Evolutionary conservation across 225 moss, liverwort and hornwort species (phyloP), one percentile per base, ranked within the genome.

Genomic region (Ulota crispa): DNA sequence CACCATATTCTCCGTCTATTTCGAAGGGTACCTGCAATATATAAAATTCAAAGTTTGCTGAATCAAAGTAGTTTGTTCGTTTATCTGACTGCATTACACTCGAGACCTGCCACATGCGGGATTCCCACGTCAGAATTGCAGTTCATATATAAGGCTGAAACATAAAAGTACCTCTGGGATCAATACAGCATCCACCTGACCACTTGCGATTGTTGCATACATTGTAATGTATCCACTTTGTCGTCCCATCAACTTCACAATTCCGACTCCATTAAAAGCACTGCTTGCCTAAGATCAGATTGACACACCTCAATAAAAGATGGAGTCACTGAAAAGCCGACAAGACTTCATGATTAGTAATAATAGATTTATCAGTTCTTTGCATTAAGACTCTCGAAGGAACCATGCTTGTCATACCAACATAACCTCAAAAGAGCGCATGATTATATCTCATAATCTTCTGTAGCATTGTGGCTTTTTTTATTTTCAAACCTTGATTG

Each of bases 141-240:
- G 0, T 63, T 41, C 8, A 31, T 30, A 54, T 54, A 3, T 30
- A 28, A 62, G 69, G 36, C 20, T 77, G 7, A 5, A 42, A 31
- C 31, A 13, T 20, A 68, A 28, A 21, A 52, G 5, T 63, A 87
- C 96, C 95, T 96, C 95, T 61, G 95, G 97, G 56, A 98, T 98
- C 34, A 98, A 89, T 19, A 94, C 94, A 64, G 73, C 88, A 80
- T 98, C 97, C 6, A 94, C 95, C 85, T 98, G 94, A 32, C 97
- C 97, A 85, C 97, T 98, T 78, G 97, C 95, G 78, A 95, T 88
- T 64, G 97, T 94, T 70, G 97, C 97, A 82, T 98, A 93, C 94
- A 98, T 98, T 34, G 97, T 89, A 67, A 98, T 98, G 55, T 93
- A 98, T 15, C 97, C 97, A 86, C 94, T 98, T 82, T 95, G 95